A percentile compares a stretch with the other conserved stretches of the same genome.
phyloP scores from a whole-genome alignment of 2,329 filamentous ascomycete genomes.

The Fusarium odoratissimum region DNA sequence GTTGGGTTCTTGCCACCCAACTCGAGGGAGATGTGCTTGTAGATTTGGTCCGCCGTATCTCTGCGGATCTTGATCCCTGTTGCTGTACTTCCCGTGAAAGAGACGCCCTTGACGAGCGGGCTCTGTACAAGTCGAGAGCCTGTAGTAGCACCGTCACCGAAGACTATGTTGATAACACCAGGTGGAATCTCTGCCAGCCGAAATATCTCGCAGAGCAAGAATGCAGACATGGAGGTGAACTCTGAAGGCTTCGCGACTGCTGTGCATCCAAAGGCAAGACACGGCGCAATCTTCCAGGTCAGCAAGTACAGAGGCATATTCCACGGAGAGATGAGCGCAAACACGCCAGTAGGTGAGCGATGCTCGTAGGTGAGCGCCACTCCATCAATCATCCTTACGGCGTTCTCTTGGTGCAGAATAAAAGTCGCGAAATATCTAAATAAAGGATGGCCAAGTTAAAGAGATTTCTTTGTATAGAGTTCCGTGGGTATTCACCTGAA shows the following conservation, averaged over 20 bases:
- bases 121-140: neutral
- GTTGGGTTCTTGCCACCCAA: neutral
- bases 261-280: neutral
- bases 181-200: neutral
- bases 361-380: neutral
- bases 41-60: neutral
- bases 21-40: neutral
- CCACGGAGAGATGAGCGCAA: neutral
- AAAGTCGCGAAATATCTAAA: neutral
- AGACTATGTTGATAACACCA: neutral
- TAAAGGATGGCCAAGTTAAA: fast-evolving
- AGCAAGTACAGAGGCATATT: neutral
- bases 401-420: neutral
- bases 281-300: neutral
- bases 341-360: neutral
- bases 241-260: neutral
- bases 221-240: neutral
- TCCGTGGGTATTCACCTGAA: neutral
- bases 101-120: neutral
- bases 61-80: neutral
- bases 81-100: neutral
- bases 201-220: neutral
- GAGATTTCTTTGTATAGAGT: fast-evolving
- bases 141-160: neutral
- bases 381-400: neutral